Conservation (phyloP, 2,329 filamentous ascomycete genomes). For the Daldinia eschscholtzii region DNA sequence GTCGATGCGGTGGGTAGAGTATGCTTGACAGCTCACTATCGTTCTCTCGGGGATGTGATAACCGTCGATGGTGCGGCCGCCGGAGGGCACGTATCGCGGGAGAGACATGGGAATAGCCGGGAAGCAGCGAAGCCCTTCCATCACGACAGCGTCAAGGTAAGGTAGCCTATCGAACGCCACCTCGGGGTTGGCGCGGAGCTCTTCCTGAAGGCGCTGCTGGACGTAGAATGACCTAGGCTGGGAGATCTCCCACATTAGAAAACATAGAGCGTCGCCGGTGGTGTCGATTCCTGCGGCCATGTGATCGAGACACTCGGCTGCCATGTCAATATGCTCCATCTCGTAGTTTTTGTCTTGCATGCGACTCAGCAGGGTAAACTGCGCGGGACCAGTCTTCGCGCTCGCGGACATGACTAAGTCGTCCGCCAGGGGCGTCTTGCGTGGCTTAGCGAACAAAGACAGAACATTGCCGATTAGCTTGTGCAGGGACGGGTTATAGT, state of each 20-base stretch:
- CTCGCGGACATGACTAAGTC: constrained; percentile 68
- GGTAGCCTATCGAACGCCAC: constrained; percentile 63
- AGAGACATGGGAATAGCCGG: constrained; percentile 76
- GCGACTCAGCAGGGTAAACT: constrained; percentile 70
- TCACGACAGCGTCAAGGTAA: constrained; percentile 73
- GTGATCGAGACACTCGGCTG: constrained; percentile 78
- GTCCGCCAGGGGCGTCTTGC: constrained; percentile 70
- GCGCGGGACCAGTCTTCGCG: constrained; percentile 59
- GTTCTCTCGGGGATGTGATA: constrained; percentile 66
- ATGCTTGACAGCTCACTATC: constrained; percentile 72
- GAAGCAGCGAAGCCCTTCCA: constrained; percentile 72
- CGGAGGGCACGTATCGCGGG: constrained; percentile 68
- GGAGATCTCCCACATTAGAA: constrained; percentile 79
- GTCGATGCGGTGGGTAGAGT: constrained; percentile 70
- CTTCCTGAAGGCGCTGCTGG: constrained; percentile 66
- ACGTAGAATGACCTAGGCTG: constrained; percentile 65
- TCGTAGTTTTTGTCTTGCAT: constrained; percentile 65
- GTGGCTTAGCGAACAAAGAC: constrained; percentile 64
- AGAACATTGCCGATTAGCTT: constrained; percentile 61
- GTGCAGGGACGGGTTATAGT: constrained; percentile 68
- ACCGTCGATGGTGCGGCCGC: constrained; percentile 68
- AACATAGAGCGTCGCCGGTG: constrained; percentile 76
- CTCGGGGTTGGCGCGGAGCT: constrained; percentile 60
- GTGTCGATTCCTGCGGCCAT: constrained; percentile 80
- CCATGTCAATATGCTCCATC: constrained; percentile 67